Evolutionary conservation across 2,329 filamentous ascomycete species (phyloP).

Genomic region (Fusarium sp.): DNA sequence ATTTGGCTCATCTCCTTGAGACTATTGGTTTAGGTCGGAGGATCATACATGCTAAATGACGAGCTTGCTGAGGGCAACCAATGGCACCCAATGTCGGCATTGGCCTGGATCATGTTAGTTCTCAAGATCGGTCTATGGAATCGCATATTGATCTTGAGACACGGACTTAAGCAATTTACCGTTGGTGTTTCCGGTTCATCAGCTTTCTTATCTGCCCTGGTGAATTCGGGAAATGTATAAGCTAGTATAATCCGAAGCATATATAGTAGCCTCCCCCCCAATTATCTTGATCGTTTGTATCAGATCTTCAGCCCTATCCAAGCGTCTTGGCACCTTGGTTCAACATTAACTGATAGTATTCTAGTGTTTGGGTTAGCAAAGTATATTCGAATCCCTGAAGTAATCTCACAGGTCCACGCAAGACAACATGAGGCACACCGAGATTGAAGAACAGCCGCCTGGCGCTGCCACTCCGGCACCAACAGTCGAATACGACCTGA

Average conservation of each 20-base stretch:
- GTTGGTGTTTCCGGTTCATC: constrained; percentile 3
- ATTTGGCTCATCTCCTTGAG: background rate
- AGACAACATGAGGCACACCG: constrained; percentile 29
- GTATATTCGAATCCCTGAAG: background rate
- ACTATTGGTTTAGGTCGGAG: constrained; percentile 11
- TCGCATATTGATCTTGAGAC: constrained; percentile 3
- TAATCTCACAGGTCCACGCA: background rate
- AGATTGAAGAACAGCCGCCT: constrained; percentile 26
- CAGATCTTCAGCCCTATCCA: constrained; percentile 4
- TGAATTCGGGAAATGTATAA: constrained; percentile 10
- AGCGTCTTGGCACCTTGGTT: background rate
- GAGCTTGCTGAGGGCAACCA: constrained; percentile 8
- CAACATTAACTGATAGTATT: background rate
- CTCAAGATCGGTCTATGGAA: constrained; percentile 5
- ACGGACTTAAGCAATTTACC: constrained; percentile 35
- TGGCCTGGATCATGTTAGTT: constrained; percentile 11
- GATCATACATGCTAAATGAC: constrained; percentile 9
- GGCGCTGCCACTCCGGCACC: constrained; percentile 16
- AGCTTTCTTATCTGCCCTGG: constrained; percentile 15
- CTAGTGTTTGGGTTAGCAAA: background rate
- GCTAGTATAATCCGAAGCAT: background rate
- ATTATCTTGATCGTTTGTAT: background rate
- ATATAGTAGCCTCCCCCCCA: constrained; percentile 19
- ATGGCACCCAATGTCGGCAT: background rate
- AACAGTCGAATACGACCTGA: constrained; percentile 8